Conservation (phyloP, 345 rosid species). For the Brassica incana region DNA sequence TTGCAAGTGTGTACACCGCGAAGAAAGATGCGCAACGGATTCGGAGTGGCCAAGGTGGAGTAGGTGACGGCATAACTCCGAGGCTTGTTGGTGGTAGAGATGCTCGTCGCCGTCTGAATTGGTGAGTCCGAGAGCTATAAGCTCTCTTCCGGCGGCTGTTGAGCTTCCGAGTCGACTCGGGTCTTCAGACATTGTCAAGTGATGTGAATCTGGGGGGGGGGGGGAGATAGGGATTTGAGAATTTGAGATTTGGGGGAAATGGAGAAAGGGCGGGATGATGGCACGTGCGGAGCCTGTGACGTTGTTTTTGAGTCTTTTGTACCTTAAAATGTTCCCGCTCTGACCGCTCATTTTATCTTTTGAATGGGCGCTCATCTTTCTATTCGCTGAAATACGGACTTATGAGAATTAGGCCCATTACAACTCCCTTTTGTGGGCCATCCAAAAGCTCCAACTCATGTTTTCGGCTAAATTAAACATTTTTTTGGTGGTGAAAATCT, state of each 20-base stretch:
- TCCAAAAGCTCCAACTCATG: no score
- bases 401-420: no score
- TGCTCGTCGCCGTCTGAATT: constrained; percentile 2
- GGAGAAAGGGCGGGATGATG: constrained; percentile 37
- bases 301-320: background rate
- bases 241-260: constrained; percentile 26
- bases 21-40: constrained; percentile 14
- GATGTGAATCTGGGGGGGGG: constrained; percentile 20
- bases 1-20: constrained; percentile 13
- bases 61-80: constrained; percentile 29
- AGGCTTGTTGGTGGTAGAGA: constrained; percentile 26
- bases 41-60: constrained; percentile 30
- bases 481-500: no score
- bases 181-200: constrained; percentile 18
- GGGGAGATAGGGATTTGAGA: constrained; percentile 25
- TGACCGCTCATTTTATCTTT: background rate
- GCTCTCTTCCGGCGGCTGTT: constrained; percentile 22
- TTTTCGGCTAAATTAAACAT: no score
- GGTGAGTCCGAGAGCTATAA: constrained; percentile 9
- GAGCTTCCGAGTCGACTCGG: background rate
- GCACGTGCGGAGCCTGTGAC: constrained; percentile 36
- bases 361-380: background rate
- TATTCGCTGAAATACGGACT: background rate
- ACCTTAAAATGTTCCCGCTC: background rate
- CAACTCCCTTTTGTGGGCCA: no score